These are phyloP conservation scores for Globisporangium splendens DNA, from an alignment of 352 stramenopile species.

Conservation along the genomic window DNA sequence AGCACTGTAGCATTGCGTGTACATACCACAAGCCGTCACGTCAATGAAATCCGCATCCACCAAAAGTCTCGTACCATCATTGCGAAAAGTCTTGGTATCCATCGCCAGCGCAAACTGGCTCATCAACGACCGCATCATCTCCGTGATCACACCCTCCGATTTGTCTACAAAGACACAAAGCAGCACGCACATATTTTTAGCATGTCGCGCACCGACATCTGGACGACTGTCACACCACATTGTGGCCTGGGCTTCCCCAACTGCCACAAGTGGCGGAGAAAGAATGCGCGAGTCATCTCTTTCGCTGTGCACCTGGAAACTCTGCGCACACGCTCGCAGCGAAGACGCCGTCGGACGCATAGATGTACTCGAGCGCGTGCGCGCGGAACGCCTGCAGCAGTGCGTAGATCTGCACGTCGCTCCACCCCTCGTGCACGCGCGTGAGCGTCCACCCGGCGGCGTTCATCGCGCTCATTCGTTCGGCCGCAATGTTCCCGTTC, in stretches of 20 bases:
- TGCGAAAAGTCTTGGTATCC: conserved; percentile 65
- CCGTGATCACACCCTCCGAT: conserved; percentile 27
- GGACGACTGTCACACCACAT: no score
- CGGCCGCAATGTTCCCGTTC: neutral
- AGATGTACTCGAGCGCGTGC: conserved; percentile 61
- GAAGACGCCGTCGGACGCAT: conserved; percentile 44
- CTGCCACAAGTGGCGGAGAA: neutral
- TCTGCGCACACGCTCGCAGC: conserved; percentile 29
- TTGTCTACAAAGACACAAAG: conserved; percentile 26
- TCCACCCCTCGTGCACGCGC: conserved; percentile 37
- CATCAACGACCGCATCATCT: conserved; percentile 53
- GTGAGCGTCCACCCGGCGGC: conserved; percentile 19
- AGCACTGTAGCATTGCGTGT: conserved; percentile 21
- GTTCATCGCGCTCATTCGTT: neutral
- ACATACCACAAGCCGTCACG: neutral
- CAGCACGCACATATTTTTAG: neutral
- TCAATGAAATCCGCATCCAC: neutral
- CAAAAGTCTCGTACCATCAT: conserved; percentile 33
- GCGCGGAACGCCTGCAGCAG: conserved; percentile 50
- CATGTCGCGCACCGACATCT: neutral
- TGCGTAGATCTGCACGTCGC: conserved; percentile 41
- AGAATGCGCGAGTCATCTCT: neutral
- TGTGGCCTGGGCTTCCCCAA: neutral
- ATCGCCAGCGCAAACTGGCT: conserved; percentile 51
- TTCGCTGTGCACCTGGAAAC: conserved; percentile 28